A percentile compares a stretch with the other conserved stretches of the same genome.
phyloP scores from a whole-genome alignment of 306 rosid species.

The Pterocarpus macrocarpus region DNA sequence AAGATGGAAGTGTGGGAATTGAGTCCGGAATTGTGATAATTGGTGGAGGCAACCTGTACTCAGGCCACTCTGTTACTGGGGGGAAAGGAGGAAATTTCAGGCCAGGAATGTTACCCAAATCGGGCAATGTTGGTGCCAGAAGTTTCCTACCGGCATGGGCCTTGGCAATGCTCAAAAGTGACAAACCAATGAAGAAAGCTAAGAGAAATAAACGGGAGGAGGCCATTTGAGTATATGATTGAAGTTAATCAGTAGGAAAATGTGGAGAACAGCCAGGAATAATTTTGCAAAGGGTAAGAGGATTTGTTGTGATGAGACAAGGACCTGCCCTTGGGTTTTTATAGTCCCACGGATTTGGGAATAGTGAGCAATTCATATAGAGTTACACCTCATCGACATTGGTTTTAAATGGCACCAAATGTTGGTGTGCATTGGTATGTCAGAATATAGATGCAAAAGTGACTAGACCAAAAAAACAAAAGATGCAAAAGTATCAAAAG shows the following conservation, averaged over 20 bases:
- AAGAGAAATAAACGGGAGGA: constrained; percentile 4
- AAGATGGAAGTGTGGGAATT: constrained; percentile 6
- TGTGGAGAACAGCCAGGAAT: not conserved
- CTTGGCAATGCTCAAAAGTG: constrained; percentile 17
- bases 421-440: not conserved
- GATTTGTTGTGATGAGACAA: constrained; percentile 2
- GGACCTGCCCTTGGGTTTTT: not conserved
- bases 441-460: no score
- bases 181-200: constrained; percentile 37
- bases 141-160: constrained; percentile 41
- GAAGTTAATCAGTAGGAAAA: not conserved
- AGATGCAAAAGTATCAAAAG: not conserved
- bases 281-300: not conserved
- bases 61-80: constrained; percentile 36
- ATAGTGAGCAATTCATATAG: not conserved
- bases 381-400: not conserved
- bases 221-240: constrained; percentile 27
- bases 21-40: not conserved
- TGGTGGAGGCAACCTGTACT: constrained; percentile 41
- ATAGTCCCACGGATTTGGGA: not conserved
- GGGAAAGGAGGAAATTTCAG: constrained; percentile 33
- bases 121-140: constrained; percentile 25
- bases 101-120: not conserved
- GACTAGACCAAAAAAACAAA: no score
- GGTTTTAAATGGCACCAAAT: constrained; percentile 30